Evolutionary conservation across 1,139 yeast genomes (phyloP).

Genomic region (Sugiyamaella paludigena): DNA sequence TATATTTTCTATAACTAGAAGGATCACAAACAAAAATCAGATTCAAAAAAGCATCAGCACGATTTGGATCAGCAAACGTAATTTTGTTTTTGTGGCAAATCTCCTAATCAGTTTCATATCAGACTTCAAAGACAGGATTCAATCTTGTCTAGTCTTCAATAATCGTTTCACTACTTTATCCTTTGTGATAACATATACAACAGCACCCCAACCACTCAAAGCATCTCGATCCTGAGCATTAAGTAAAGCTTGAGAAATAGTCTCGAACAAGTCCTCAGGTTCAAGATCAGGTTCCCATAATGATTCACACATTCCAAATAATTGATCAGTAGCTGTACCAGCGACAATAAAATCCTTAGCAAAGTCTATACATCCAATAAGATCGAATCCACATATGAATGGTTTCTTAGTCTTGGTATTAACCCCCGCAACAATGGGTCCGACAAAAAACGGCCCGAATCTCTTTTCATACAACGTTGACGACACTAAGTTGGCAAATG

Average conservation of each 20-base stretch:
- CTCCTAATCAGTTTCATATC: too few relatives aligned
- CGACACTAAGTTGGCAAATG: constrained; percentile 89
- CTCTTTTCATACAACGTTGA: constrained; percentile 81
- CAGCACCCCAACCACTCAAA: constrained; percentile 97
- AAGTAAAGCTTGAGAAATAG: constrained; percentile 88
- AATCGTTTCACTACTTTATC: constrained; percentile 86
- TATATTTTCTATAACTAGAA: too few relatives aligned
- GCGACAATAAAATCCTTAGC: constrained; percentile 95
- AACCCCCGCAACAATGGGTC: constrained; percentile 96
- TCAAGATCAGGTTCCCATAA: constrained; percentile 89
- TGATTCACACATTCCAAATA: constrained; percentile 99
- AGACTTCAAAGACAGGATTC: too few relatives aligned
- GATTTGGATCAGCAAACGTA: too few relatives aligned
- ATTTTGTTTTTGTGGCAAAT: too few relatives aligned
- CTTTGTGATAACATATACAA: constrained; percentile 87
- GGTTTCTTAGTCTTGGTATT: constrained; percentile 79
- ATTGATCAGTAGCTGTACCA: constrained; percentile 94
- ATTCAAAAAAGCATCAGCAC: too few relatives aligned
- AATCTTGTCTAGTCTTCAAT: constrained; percentile 93
- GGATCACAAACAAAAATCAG: too few relatives aligned
- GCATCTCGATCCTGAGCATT: constrained; percentile 98
- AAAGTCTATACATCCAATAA: constrained; percentile 93
- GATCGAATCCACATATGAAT: constrained; percentile 91
- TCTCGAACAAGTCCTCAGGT: constrained; percentile 95
- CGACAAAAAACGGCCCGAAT: constrained; percentile 96